These are phyloP conservation scores for Cucumis melo DNA, from an alignment of 306 rosid species.

Conservation along the genomic window DNA sequence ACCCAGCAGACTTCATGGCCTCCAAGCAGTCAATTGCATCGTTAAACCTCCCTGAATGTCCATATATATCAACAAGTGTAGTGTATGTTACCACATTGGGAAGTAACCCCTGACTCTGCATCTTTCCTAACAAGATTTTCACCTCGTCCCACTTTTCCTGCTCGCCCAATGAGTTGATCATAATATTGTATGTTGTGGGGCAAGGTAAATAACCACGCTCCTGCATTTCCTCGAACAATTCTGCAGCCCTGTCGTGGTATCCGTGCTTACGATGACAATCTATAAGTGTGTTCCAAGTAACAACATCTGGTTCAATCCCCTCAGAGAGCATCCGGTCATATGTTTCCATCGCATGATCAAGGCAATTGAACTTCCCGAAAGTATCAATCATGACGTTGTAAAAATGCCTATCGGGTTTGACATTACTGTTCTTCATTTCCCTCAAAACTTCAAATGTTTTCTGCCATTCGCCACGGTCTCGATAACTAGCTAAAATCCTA, in stretches of 20 bases:
- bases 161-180: conserved; percentile 69
- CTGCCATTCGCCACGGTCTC: conserved; percentile 92
- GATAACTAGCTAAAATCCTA: conserved; percentile 64
- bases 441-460: conserved; percentile 69
- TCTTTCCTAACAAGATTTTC: conserved; percentile 47
- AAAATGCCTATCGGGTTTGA: conserved; percentile 68
- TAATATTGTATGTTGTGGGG: conserved; percentile 55
- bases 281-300: conserved; percentile 82
- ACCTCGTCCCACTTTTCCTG: conserved; percentile 78
- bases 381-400: conserved; percentile 95
- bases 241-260: conserved; percentile 43
- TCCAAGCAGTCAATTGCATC: conserved; percentile 79
- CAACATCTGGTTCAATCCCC: conserved; percentile 61
- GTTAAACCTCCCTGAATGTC: conserved; percentile 64
- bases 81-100: conserved; percentile 79
- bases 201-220: conserved; percentile 53
- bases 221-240: conserved; percentile 81
- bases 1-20: conserved; percentile 65
- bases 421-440: conserved; percentile 75
- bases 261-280: conserved; percentile 70
- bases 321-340: conserved; percentile 67
- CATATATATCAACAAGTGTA: conserved; percentile 69
- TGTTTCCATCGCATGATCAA: conserved; percentile 70
- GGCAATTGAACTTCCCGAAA: conserved; percentile 69
- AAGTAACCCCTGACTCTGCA: conserved; percentile 75